Conservation (phyloP, 2,329 filamentous ascomycete genomes). For the Fusarium sp. region DNA sequence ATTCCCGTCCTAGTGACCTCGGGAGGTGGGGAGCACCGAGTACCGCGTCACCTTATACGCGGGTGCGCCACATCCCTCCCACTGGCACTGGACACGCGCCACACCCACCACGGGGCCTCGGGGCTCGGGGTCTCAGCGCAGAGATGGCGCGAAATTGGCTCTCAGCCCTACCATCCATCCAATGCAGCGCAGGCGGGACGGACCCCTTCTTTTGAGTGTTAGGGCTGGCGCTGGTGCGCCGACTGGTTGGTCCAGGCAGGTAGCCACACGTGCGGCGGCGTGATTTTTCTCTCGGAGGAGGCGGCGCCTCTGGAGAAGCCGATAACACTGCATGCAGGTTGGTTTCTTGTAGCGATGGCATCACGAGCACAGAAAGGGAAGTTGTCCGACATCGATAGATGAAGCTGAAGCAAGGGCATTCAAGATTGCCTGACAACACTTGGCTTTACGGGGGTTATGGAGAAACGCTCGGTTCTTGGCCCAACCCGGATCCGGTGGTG, state of each 20-base stretch:
- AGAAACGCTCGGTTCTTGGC: slow-evolving; percentile 29
- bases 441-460: slow-evolving; percentile 27
- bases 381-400: not conserved
- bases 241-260: not conserved
- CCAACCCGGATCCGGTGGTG: slow-evolving; percentile 6
- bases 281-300: not conserved
- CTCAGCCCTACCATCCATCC: slow-evolving; percentile 11
- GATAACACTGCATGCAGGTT: not conserved
- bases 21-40: slow-evolving; percentile 6
- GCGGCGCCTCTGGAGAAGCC: not conserved
- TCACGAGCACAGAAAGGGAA: not conserved
- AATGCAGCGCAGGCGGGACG: not conserved
- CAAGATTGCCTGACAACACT: slow-evolving; percentile 12
- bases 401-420: slow-evolving; percentile 6
- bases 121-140: not conserved
- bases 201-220: slow-evolving; percentile 2
- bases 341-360: not conserved
- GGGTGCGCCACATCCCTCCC: not conserved
- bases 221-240: slow-evolving; percentile 3
- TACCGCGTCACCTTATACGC: not conserved
- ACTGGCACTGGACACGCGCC: not conserved
- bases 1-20: slow-evolving; percentile 8
- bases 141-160: not conserved
- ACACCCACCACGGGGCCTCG: slow-evolving; percentile 4
- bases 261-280: not conserved